Evolutionary conservation across 1,284 basidiomycete species (phyloP).

Genomic region (Boletus calvinii): DNA sequence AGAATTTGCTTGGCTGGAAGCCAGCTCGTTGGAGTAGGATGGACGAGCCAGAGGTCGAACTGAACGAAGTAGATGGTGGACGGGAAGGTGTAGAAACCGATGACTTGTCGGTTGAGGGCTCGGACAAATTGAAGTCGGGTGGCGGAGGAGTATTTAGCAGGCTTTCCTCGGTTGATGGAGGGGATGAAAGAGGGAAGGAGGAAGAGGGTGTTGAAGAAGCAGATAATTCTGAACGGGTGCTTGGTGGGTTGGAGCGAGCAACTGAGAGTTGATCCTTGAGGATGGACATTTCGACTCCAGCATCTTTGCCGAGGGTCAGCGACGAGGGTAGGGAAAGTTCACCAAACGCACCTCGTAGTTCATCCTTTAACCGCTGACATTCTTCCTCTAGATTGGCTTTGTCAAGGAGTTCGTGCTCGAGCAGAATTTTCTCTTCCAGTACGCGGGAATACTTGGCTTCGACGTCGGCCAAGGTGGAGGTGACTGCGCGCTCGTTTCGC

Average conservation of each 20-base stretch:
- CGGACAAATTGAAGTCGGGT: constrained; percentile 59
- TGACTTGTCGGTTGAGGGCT: constrained; percentile 49
- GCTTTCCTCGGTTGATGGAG: constrained; percentile 38
- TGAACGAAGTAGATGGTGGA: constrained; percentile 40
- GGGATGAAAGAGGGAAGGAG: constrained; percentile 22
- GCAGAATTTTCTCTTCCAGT: constrained; percentile 93
- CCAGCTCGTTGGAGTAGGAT: constrained; percentile 50
- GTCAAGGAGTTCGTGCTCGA: constrained; percentile 95
- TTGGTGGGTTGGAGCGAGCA: constrained; percentile 36
- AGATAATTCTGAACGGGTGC: constrained; percentile 23
- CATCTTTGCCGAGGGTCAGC: constrained; percentile 51
- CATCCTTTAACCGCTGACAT: constrained; percentile 89
- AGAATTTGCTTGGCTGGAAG: constrained; percentile 47
- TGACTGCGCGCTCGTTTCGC: constrained; percentile 86
- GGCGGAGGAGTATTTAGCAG: constrained; percentile 57
- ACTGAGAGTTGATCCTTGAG: constrained; percentile 71
- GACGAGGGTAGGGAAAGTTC: constrained; percentile 9
- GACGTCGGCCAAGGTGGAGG: constrained; percentile 87
- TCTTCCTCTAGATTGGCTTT: constrained; percentile 92
- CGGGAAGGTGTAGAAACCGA: constrained; percentile 27
- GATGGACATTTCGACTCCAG: constrained; percentile 82
- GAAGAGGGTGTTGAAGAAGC: constrained; percentile 28
- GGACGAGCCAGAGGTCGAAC: constrained; percentile 43
- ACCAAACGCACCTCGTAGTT: constrained; percentile 74
- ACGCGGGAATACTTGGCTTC: constrained; percentile 90